Conservation (phyloP, 768 basidiomycete genomes). For the Lactarius trivialis region DNA sequence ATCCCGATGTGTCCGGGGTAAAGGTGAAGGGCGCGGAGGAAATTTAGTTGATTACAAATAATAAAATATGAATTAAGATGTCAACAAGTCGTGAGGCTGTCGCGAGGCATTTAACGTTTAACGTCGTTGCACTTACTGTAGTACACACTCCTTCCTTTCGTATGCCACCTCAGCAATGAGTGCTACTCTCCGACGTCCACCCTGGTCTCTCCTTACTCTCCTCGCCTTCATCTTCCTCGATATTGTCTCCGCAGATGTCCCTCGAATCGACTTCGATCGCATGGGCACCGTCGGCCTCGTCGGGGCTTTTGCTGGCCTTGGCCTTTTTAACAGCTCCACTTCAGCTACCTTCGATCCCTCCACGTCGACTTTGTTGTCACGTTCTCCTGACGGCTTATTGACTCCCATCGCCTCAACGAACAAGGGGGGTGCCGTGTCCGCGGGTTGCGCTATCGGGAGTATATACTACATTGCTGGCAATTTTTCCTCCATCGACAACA, state of each 20-base stretch:
- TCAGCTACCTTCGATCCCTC: constrained; percentile 59
- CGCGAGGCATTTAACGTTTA: constrained; percentile 15
- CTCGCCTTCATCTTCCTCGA: constrained; percentile 26
- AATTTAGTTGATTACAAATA: background rate
- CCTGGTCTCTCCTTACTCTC: constrained; percentile 24
- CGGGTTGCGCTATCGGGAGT: constrained; percentile 64
- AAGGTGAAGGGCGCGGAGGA: constrained; percentile 19
- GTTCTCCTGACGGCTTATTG: constrained; percentile 58
- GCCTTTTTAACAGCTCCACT: constrained; percentile 55
- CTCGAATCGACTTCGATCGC: constrained; percentile 59
- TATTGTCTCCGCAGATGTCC: constrained; percentile 29
- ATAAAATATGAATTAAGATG: constrained; percentile 1
- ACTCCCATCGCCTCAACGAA: constrained; percentile 71
- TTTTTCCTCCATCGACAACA: constrained; percentile 65
- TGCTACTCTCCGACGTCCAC: constrained; percentile 17
- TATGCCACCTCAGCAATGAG: constrained; percentile 9
- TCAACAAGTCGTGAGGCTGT: no score
- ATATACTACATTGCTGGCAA: constrained; percentile 77
- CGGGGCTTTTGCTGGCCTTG: constrained; percentile 84
- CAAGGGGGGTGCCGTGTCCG: constrained; percentile 64
- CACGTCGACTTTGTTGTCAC: constrained; percentile 64
- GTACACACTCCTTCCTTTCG: background rate
- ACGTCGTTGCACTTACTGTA: no score
- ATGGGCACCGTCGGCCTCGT: constrained; percentile 91
- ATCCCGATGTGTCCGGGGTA: constrained; percentile 19